Evolutionary conservation across 2,329 filamentous ascomycete species (phyloP), one percentile per base, ranked within the genome.

Genomic region (Monosporascus sp.): DNA sequence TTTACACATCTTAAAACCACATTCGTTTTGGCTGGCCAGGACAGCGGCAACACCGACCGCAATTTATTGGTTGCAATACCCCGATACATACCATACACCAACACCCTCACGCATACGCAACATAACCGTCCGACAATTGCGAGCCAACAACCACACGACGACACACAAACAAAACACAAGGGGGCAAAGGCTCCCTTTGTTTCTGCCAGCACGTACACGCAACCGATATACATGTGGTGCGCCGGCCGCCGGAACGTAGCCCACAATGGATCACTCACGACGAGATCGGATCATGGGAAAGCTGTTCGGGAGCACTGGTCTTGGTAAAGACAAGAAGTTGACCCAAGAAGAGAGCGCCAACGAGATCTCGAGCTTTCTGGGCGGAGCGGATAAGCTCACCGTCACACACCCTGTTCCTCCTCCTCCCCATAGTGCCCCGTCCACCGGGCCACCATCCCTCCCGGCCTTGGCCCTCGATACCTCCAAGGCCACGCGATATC

Each of bases 311-410:
- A 58, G 63, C 69, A 64, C 70, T 69, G 62, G 65, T 68, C 59
- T 68, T 73, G 65, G 53, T 61, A 57, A 62, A 61, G 60, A 69
- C 56, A 63, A 56, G 48, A 68, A 64, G 52, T 47, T 60, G 48
- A 66, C 68, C 56, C 77, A 73, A 63, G 72, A 74, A 55, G 67
- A 71, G 55, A 75, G 76, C 51, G 68, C 72, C 58, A 76, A 74
- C 60, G 77, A 81, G 49, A 73, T 87, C 57, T 77, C 84, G 63
- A 78, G 79, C 58, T 86, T 86, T 67, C 73, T 87, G 50, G 78
- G 79, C 55, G 72, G 76, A 38, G 70, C 79, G 55, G 81, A 86
- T 67, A 78, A 74, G 55, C 69, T 85, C 52, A 73, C 77, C 56
- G 74, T 84, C 58, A 72, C 74, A 48, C 78, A 84, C 59, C 71